Conservation (phyloP, 2,329 filamentous ascomycete genomes). For the Magnaporthiopsis poae region DNA sequence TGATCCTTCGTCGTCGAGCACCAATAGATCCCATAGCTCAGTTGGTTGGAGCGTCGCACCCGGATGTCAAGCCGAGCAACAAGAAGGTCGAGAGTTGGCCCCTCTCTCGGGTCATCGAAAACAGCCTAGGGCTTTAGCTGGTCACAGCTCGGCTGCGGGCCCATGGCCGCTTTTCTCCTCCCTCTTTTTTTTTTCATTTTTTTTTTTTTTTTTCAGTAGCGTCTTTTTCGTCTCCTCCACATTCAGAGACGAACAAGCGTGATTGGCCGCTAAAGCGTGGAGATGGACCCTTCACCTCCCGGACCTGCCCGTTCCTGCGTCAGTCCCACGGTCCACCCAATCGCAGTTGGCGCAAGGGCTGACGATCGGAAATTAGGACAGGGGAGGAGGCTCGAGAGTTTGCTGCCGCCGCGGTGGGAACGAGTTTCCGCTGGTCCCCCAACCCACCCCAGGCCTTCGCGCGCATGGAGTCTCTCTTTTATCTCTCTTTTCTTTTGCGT, state of each 20-base stretch:
- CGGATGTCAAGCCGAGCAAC: slow-evolving; percentile 3
- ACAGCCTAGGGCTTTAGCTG: too few relatives aligned
- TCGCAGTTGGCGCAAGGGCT: background rate
- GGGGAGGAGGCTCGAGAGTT: background rate
- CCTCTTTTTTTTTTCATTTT: background rate
- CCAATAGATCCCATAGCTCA: slow-evolving; percentile 6
- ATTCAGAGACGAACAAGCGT: background rate
- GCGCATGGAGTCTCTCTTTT: background rate
- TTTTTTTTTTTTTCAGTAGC: background rate
- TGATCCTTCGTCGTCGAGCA: background rate
- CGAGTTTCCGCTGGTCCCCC: background rate
- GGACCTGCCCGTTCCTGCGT: background rate
- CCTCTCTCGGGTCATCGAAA: slow-evolving; percentile 6
- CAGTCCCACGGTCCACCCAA: background rate
- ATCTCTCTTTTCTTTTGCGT: background rate
- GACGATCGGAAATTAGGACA: background rate
- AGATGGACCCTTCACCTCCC: background rate
- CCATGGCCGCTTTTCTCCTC: background rate
- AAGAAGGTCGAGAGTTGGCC: slow-evolving; percentile 8
- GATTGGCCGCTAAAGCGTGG: background rate
- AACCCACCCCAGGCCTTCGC: background rate
- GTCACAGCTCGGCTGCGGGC: background rate
- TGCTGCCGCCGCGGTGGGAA: background rate
- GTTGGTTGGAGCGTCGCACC: slow-evolving; percentile 6
- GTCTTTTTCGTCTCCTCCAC: background rate